phyloP scores from a whole-genome alignment of 192 early-diverging fungal genomes.

The Paraglomus occultum region DNA sequence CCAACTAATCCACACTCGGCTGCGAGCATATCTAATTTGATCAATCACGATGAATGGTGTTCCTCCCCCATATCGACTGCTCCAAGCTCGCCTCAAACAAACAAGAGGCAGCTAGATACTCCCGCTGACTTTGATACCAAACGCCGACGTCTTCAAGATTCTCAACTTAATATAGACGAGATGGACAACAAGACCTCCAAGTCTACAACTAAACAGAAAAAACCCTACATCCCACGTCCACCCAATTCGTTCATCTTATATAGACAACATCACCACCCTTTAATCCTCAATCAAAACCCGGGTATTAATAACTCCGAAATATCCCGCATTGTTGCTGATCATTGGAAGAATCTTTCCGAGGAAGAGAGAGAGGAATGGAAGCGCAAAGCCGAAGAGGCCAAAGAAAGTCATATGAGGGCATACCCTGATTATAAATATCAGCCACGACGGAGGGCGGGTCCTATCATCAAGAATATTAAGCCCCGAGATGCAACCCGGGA shows the following conservation, averaged over 20 bases:
- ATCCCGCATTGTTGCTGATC: slow-evolving; percentile 27
- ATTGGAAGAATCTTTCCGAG: slow-evolving; percentile 26
- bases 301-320: slow-evolving; percentile 32
- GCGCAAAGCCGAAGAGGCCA: slow-evolving; percentile 30
- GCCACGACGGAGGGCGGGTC: slow-evolving; percentile 24
- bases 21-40: slow-evolving; percentile 30
- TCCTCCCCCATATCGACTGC: background rate
- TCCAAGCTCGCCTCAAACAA: slow-evolving; percentile 6
- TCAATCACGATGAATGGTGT: slow-evolving; percentile 26
- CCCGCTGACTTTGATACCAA: slow-evolving; percentile 2
- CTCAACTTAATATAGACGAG: background rate
- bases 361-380: slow-evolving; percentile 29
- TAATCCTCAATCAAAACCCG: slow-evolving; percentile 29
- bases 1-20: slow-evolving; percentile 3
- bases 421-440: slow-evolving; percentile 33
- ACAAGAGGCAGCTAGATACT: background rate
- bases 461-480: slow-evolving; percentile 4
- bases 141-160: background rate
- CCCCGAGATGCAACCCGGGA: background rate
- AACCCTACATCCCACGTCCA: slow-evolving; percentile 30
- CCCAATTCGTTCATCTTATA: slow-evolving; percentile 31
- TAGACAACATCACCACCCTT: slow-evolving; percentile 31
- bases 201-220: slow-evolving; percentile 23
- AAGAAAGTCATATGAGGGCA: slow-evolving; percentile 29
- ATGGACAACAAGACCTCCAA: background rate